Percentiles rank a stretch among this genome's conserved stretches.
These are phyloP conservation scores for Camptophora hylomeconis DNA, from an alignment of 2,329 filamentous ascomycete species.

Conservation along the genomic window DNA sequence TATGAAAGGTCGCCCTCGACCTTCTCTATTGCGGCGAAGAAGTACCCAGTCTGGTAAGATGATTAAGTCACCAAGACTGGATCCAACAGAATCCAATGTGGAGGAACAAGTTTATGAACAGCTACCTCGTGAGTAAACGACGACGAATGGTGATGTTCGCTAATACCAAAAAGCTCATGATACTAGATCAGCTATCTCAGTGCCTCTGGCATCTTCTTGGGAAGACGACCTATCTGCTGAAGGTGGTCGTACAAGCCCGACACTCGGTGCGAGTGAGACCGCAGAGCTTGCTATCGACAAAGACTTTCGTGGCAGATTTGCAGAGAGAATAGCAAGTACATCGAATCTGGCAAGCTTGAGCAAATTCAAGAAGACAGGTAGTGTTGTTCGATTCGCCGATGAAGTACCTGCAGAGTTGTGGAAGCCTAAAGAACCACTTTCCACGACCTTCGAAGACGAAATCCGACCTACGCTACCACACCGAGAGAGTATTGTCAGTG, in stretches of 20 bases:
- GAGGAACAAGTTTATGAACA: not conserved
- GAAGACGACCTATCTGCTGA: slow-evolving; percentile 12
- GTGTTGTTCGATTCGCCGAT: slow-evolving; percentile 15
- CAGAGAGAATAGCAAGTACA: slow-evolving; percentile 17
- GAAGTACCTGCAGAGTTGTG: slow-evolving; percentile 8
- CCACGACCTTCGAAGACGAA: not conserved
- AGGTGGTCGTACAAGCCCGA: slow-evolving; percentile 1
- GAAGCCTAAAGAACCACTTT: slow-evolving; percentile 10
- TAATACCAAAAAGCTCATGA: not conserved
- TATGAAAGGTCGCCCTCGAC: too few relatives aligned
- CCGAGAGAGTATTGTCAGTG: slow-evolving; percentile 7
- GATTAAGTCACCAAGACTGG: too few relatives aligned
- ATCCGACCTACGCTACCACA: not conserved
- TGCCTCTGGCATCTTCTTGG: slow-evolving; percentile 16
- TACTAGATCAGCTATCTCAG: slow-evolving; percentile 10
- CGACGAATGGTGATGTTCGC: not conserved
- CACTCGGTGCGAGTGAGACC: slow-evolving; percentile 9
- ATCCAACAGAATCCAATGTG: not conserved
- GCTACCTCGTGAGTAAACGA: not conserved
- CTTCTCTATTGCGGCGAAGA: too few relatives aligned
- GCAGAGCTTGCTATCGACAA: slow-evolving; percentile 21
- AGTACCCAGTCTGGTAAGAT: too few relatives aligned
- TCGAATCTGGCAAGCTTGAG: slow-evolving; percentile 11
- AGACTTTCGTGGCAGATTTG: slow-evolving; percentile 26
- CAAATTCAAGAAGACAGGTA: slow-evolving; percentile 12